phyloP scores from a whole-genome alignment of 345 rosid species.

The Brassica rapa region DNA sequence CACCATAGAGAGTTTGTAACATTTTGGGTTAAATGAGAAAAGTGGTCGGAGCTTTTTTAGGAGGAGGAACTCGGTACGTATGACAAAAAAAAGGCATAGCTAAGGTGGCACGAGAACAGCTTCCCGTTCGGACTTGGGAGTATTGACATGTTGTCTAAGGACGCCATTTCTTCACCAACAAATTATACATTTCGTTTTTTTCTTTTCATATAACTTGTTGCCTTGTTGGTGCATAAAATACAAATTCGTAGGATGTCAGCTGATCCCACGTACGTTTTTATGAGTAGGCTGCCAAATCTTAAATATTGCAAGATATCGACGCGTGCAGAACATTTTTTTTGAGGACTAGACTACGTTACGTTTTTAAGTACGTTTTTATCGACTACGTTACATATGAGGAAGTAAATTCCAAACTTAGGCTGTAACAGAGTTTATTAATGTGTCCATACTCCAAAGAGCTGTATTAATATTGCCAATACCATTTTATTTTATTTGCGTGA shows the following conservation, averaged over 20 bases:
- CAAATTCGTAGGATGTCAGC: not conserved
- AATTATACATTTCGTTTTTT: not conserved
- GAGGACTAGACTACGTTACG: not conserved
- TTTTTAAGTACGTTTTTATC: too few species aligned
- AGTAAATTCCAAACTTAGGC: not conserved
- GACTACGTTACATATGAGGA: not conserved
- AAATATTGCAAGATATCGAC: not conserved
- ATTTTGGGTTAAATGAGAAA: too few species aligned
- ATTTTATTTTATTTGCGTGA: too few species aligned
- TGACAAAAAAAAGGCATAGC: too few species aligned
- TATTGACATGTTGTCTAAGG: too few species aligned
- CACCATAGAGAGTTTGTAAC: not conserved
- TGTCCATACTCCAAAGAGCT: not conserved
- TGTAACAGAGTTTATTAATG: not conserved
- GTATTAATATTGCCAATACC: not conserved
- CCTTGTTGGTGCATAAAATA: not conserved
- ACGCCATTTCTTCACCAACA: not conserved
- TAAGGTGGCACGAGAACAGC: too few species aligned
- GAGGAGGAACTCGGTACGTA: too few species aligned
- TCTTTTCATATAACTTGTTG: not conserved
- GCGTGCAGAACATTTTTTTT: not conserved
- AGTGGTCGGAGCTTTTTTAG: too few species aligned
- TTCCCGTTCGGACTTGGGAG: too few species aligned
- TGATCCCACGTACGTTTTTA: not conserved
- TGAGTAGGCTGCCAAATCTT: not conserved